Conservation (phyloP, 768 basidiomycete species). For the Russula vinacea region DNA sequence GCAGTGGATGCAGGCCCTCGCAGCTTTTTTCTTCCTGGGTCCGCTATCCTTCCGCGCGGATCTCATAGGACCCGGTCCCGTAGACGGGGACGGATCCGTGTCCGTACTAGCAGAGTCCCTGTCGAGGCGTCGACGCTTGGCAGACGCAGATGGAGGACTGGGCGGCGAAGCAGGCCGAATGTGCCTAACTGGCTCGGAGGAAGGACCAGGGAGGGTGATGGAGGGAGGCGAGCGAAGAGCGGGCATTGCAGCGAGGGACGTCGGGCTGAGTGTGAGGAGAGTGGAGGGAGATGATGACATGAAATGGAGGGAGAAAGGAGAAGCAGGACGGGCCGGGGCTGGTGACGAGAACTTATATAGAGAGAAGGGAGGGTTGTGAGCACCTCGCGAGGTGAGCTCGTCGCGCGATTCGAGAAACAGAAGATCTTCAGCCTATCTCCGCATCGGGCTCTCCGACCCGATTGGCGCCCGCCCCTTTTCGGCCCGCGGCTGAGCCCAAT, state of each 20-base stretch:
- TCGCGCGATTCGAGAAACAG: too few species aligned
- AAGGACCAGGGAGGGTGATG: slow-evolving; percentile 1
- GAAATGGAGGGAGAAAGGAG: background rate
- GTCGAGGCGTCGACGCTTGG: slow-evolving; percentile 49
- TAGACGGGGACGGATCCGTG: slow-evolving; percentile 50
- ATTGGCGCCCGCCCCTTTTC: background rate
- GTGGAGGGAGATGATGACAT: slow-evolving; percentile 1
- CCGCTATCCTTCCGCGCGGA: slow-evolving; percentile 54
- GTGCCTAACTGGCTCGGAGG: background rate
- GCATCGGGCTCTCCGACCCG: slow-evolving; percentile 16
- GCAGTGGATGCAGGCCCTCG: slow-evolving; percentile 90
- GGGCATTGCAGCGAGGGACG: slow-evolving; percentile 18
- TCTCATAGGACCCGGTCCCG: slow-evolving; percentile 46
- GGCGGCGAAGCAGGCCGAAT: background rate
- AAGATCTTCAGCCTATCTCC: slow-evolving; percentile 20
- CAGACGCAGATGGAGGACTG: background rate
- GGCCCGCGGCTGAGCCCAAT: background rate
- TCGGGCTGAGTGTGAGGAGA: slow-evolving; percentile 18
- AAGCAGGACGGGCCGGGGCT: slow-evolving; percentile 2
- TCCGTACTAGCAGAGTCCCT: slow-evolving; percentile 53
- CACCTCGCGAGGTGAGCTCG: slow-evolving; percentile 19
- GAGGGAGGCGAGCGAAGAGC: background rate
- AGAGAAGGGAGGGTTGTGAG: background rate
- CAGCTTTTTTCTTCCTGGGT: slow-evolving; percentile 93
- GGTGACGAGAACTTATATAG: slow-evolving; percentile 11